phyloP scores from a whole-genome alignment of 1,284 basidiomycete genomes.

The Ganoderma leucocontextum region DNA sequence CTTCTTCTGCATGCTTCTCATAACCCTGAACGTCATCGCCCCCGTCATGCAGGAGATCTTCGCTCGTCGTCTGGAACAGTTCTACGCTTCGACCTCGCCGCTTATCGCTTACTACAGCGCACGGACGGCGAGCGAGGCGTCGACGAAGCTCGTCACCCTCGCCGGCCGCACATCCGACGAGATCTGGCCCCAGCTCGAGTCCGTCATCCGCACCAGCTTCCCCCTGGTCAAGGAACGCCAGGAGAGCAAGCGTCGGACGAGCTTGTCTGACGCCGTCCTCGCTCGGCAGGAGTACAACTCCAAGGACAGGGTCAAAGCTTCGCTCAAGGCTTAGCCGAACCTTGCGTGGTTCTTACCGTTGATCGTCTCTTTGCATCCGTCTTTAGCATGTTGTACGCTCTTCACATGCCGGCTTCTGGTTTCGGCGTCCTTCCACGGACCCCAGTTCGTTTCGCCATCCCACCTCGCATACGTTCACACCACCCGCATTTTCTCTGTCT shows the following conservation, averaged over 20 bases:
- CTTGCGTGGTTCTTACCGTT: background rate
- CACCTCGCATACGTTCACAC: background rate
- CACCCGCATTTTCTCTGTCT: constrained; percentile 2
- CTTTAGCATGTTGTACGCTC: background rate
- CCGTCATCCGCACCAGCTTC: constrained; percentile 62
- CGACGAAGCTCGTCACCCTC: constrained; percentile 73
- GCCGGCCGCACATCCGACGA: constrained; percentile 89
- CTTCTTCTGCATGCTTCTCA: background rate
- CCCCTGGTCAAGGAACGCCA: constrained; percentile 63
- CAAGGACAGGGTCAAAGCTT: constrained; percentile 18
- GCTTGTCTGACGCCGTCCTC: constrained; percentile 56
- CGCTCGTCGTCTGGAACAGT: constrained; percentile 80
- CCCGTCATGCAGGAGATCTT: constrained; percentile 78
- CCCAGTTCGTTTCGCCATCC: background rate
- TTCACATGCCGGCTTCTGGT: background rate
- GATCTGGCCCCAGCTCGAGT: constrained; percentile 88
- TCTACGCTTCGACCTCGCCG: constrained; percentile 90
- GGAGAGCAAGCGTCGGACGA: constrained; percentile 54
- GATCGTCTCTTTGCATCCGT: background rate
- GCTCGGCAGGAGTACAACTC: constrained; percentile 35
- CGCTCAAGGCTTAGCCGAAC: background rate
- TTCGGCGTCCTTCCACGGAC: background rate
- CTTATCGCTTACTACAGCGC: constrained; percentile 81
- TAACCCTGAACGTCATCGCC: constrained; percentile 7
- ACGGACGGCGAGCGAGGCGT: constrained; percentile 29